These are phyloP conservation scores for Solanum raphanifolium DNA, from an alignment of 257 asterid genomes.

Conservation along the genomic window DNA sequence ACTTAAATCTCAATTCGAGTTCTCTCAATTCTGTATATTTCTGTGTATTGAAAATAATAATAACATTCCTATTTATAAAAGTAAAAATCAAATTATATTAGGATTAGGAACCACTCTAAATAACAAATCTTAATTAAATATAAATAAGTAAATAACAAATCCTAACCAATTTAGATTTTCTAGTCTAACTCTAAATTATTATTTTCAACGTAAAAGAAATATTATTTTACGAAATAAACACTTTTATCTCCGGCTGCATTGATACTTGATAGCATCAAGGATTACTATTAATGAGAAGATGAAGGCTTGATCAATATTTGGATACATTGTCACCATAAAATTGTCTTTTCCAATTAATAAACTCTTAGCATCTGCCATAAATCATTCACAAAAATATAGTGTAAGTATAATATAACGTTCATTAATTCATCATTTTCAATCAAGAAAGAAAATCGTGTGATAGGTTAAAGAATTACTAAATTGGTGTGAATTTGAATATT, in stretches of 20 bases:
- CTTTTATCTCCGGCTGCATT: not conserved
- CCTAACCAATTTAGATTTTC: no score
- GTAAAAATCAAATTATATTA: no score
- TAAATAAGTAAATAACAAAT: no score
- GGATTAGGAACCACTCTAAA: no score
- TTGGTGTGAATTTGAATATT: not conserved
- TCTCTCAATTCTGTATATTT: no score
- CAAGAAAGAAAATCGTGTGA: not conserved
- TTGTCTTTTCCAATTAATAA: not conserved
- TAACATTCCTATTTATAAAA: no score
- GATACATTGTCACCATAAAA: constrained; percentile 10
- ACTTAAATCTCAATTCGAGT: no score
- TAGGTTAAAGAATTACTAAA: not conserved
- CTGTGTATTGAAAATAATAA: no score
- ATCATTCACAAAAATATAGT: not conserved
- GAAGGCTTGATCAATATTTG: constrained; percentile 27
- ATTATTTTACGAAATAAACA: no score
- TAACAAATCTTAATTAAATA: no score
- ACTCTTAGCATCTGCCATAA: not conserved
- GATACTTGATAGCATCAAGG: constrained; percentile 6
- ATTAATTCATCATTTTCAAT: not conserved
- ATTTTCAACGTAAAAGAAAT: no score
- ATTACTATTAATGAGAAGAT: constrained; percentile 10
- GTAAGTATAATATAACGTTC: not conserved
- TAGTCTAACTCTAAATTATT: no score